A percentile compares a stretch with the other conserved stretches of the same genome.
Evolutionary conservation across 139 green algal genomes (phyloP).

Genomic region (Chlorella vulgaris): DNA sequence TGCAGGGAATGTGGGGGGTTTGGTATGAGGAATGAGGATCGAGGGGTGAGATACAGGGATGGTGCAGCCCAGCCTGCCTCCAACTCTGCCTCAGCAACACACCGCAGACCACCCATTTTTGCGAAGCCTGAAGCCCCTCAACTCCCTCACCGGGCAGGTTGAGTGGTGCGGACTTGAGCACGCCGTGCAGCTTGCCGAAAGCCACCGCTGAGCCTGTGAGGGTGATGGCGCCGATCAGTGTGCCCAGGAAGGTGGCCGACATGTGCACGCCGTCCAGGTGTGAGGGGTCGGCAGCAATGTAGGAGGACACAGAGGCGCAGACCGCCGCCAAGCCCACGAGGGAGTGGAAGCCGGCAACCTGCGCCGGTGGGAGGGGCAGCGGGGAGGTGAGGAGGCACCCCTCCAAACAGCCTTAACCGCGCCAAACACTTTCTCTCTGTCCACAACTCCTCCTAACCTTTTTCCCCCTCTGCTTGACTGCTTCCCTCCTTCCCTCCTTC

Average conservation of each 20-base stretch:
- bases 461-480: too few species aligned
- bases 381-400: not conserved
- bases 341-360: constrained; percentile 92
- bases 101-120: too few species aligned
- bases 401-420: too few species aligned
- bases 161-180: constrained; percentile 69
- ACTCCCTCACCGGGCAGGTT: constrained; percentile 60
- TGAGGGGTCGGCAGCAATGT: constrained; percentile 62
- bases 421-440: too few species aligned
- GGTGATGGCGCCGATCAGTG: constrained; percentile 87
- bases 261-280: constrained; percentile 62
- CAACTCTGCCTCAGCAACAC: too few species aligned
- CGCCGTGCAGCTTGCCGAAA: constrained; percentile 90
- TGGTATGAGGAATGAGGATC: not conserved
- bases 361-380: constrained; percentile 10
- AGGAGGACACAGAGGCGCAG: constrained; percentile 72
- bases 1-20: not conserved
- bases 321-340: constrained; percentile 78
- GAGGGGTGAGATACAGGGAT: not conserved
- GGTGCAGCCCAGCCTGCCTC: too few species aligned
- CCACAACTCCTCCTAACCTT: too few species aligned
- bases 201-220: constrained; percentile 83
- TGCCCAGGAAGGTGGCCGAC: constrained; percentile 75
- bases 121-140: too few species aligned
- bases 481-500: too few species aligned